phyloP scores from a whole-genome alignment of 148 eudicot genomes.

The Cornus controversa region DNA sequence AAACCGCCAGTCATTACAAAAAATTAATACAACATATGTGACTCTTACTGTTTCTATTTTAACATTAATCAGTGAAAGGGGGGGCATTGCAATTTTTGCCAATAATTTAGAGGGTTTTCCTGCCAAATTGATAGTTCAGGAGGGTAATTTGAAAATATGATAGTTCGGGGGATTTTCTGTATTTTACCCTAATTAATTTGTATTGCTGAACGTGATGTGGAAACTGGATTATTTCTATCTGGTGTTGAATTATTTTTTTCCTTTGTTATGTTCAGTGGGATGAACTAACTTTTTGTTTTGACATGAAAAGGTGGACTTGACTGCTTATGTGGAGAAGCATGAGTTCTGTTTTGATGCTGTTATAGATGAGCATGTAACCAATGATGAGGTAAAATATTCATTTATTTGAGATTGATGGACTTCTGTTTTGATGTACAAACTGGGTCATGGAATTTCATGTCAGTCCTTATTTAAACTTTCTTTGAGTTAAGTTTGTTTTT shows the following conservation, averaged over 20 bases:
- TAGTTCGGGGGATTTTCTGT: too few relatives aligned
- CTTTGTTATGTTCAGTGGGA: constrained; percentile 1
- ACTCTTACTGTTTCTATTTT: too few relatives aligned
- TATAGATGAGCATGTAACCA: constrained; percentile 80
- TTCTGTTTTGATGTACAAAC: neutral
- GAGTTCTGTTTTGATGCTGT: constrained; percentile 99
- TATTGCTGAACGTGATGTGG: neutral
- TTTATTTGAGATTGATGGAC: neutral
- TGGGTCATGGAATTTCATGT: neutral
- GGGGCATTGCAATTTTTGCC: too few relatives aligned
- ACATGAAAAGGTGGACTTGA: constrained; percentile 78
- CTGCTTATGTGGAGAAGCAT: constrained; percentile 97
- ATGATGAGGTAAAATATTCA: constrained; percentile 68
- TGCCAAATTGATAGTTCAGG: too few relatives aligned
- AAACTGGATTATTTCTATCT: neutral
- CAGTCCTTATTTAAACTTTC: neutral
- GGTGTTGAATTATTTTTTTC: neutral
- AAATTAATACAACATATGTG: too few relatives aligned
- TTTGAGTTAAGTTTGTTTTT: neutral
- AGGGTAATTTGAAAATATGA: too few relatives aligned
- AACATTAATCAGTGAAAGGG: too few relatives aligned
- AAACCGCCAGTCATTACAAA: too few relatives aligned
- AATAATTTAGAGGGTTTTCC: too few relatives aligned
- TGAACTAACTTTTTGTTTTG: constrained; percentile 24
- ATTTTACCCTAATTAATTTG: neutral